These are phyloP conservation scores for Penicillium nordicum DNA, from an alignment of 2,329 filamentous ascomycete genomes.

Conservation along the genomic window DNA sequence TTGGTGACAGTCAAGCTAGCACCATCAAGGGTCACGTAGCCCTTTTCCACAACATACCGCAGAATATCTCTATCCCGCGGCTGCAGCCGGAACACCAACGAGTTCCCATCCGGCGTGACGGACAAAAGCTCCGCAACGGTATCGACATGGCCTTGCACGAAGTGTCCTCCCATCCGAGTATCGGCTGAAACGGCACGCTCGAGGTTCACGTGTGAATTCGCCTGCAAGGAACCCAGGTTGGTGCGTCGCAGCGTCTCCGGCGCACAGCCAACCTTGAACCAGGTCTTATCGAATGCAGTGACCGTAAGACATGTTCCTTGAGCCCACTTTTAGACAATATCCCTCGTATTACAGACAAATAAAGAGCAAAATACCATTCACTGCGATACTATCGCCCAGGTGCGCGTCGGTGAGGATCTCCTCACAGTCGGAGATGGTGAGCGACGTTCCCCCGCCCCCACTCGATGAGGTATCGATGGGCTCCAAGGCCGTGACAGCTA, in stretches of 20 bases:
- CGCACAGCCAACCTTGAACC: constrained; percentile 89
- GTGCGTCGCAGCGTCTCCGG: constrained; percentile 95
- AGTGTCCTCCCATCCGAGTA: constrained; percentile 96
- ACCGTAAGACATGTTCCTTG: constrained; percentile 82
- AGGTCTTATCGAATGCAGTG: constrained; percentile 60
- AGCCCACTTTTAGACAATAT: background rate
- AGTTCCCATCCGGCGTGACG: constrained; percentile 79
- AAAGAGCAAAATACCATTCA: constrained; percentile 64
- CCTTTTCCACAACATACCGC: constrained; percentile 92
- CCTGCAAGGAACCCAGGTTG: constrained; percentile 73
- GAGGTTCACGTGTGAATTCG: constrained; percentile 75
- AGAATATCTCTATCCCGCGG: constrained; percentile 68
- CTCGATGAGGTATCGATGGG: constrained; percentile 68
- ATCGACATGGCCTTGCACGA: constrained; percentile 97
- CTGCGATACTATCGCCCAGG: constrained; percentile 86
- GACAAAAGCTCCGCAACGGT: constrained; percentile 73
- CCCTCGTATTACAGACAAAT: background rate
- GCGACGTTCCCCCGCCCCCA: constrained; percentile 76
- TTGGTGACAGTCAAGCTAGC: constrained; percentile 89
- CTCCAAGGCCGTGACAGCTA: constrained; percentile 81
- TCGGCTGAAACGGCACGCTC: constrained; percentile 87
- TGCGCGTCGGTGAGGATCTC: constrained; percentile 79
- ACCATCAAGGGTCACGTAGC: constrained; percentile 89
- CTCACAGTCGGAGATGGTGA: constrained; percentile 75
- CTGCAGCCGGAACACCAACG: constrained; percentile 77